Evolutionary conservation across 2,329 filamentous ascomycete genomes (phyloP), one percentile per base, ranked within the genome.

Genomic region (Apiospora arundinis): DNA sequence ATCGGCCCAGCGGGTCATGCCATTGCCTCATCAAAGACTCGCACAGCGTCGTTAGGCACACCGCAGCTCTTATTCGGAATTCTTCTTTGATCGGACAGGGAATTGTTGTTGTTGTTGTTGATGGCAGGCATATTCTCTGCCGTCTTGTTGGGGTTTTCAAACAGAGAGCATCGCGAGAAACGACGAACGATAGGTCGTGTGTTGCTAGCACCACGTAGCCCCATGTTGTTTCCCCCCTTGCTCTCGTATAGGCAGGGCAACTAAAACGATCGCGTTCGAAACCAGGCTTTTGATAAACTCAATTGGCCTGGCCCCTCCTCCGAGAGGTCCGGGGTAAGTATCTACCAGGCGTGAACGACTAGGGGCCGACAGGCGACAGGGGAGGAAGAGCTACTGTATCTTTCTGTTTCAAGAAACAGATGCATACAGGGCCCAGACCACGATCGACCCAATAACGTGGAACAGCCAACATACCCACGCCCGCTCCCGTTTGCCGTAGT

Each of bases 371-470:
- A 63, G 28, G 18, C 28, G 16, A 37, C 32, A 32, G 56, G 12
- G 42, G 42, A 16, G 16, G 12, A 14, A 9, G 40, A 14, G 40
- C 8, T 42, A 14, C 40, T 42, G 11, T 37, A 18, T 21, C 40
- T 40, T 63, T n/a, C 56, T 63, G 56, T 21, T 63, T 63, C 56
- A 32, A 63, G 56, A 63, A 63, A n/a, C 32, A 40, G n/a, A 40
- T 40, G 56, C 56, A 40, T 63, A 28, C 56, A 63, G 32, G 56
- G 56, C 32, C 56, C 56, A 63, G 32, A 40, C 32, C 56, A n/a
- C 18, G 56, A 40, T 63, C 56, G 56, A 63, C 56, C 56, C 56
- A 63, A 63, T 63, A 28, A 40, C 56, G 56, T 63, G 56, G 56
- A 40, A 37, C 14, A 32, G 18, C 40, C 32, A 37, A 63, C 56